A percentile compares a stretch with the other conserved stretches of the same genome.
phyloP scores from a whole-genome alignment of 495 filamentous ascomycete genomes.

The Neurospora sp. region DNA sequence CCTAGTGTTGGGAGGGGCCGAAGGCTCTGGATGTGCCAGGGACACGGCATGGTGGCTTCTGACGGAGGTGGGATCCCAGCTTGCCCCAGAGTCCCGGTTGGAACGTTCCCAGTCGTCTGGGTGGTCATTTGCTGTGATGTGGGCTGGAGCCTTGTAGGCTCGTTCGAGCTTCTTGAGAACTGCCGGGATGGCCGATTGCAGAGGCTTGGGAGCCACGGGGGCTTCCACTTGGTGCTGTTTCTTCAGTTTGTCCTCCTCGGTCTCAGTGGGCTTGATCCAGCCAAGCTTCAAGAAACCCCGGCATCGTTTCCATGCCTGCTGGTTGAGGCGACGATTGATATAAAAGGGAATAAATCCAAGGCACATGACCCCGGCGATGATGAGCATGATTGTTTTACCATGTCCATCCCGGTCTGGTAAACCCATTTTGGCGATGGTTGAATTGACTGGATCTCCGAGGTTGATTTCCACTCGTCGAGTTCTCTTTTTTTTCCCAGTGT shows the following conservation, averaged over 20 bases:
- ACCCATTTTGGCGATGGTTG: constrained; percentile 8
- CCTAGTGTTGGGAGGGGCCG: neutral
- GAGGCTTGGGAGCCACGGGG: constrained; percentile 6
- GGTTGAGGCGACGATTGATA: constrained; percentile 4
- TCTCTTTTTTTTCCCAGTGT: neutral
- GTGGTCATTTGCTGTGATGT: constrained; percentile 2
- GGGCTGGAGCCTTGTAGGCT: constrained; percentile 1
- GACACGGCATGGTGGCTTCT: neutral
- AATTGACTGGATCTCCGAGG: neutral
- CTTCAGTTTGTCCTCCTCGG: neutral
- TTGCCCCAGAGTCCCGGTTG: constrained; percentile 2
- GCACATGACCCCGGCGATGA: constrained; percentile 9
- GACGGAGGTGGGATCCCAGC: neutral
- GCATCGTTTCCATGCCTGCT: neutral
- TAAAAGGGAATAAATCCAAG: constrained; percentile 14
- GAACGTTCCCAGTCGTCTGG: neutral
- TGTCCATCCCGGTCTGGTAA: constrained; percentile 3
- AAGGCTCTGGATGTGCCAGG: neutral
- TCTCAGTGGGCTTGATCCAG: neutral
- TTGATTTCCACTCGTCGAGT: neutral
- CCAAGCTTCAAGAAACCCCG: neutral
- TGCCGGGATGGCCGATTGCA: constrained; percentile 1
- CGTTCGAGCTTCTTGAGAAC: neutral
- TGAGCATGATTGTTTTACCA: constrained; percentile 2
- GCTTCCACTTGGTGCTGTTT: constrained; percentile 2